Base-by-base conservation (phyloP, 2,329 filamentous ascomycete genomes). In the Apiospora hydei region DNA sequence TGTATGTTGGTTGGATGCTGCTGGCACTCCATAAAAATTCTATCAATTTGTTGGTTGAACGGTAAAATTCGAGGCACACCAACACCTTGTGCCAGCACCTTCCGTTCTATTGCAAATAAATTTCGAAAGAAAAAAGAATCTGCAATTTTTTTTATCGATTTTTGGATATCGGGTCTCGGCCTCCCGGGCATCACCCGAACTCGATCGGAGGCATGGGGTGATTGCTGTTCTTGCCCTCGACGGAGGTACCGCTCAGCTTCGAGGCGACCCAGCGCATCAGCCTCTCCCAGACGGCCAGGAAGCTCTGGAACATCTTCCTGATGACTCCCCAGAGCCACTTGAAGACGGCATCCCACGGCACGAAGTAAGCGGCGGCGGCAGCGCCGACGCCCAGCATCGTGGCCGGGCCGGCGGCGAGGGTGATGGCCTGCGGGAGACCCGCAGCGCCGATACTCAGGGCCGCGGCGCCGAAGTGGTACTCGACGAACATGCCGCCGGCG, bases 331-430 rank as follows among this genome's bases (percentile, higher is more conserved):
- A 70, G 6, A 72, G 71, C 71, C 71, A 72, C 53, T 61, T 70
- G 67, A 72, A 70, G 46, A 72, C 44, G 53, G 43, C 69, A 2
- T 72, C 71, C 71, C 71, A 72, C 8, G 71, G 71, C 13, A 72
- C 34, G 53, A 70, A 49, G 38, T 72, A 72, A 6, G 38, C 71
- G 11, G 43, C 71, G 10, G 61, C 69, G 6, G 71, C 71, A 6
- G 71, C 71, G 14, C 71, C 71, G 4, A 72, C 53, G 14, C 71
- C 71, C 4, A 72, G 57, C 51, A 72, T 47, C 13, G 61, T 14
- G 4, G 71, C 71, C 4, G 71, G 71, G 11, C 71, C 71, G 1
- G 71, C 71, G 1, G 71, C 71, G 3, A 67, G 18, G n/a, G 53
- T 47, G 53, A 72, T 46, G 21, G 57, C 70, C 18, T 69, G 67